Evolutionary conservation across 805 yeast species (phyloP).

Genomic region (Soucietia sequanensis): DNA sequence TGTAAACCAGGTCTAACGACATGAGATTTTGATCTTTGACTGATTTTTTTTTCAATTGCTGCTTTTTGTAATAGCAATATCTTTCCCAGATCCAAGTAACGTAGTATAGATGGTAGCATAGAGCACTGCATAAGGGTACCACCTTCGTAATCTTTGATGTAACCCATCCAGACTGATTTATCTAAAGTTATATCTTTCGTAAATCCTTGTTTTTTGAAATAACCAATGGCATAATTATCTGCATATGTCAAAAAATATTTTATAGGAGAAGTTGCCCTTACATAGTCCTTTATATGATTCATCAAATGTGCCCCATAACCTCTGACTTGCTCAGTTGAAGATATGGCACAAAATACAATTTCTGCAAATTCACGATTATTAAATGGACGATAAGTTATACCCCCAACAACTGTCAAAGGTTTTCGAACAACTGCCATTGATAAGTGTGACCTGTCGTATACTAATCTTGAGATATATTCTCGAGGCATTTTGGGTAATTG

Average conservation of each 20-base stretch:
- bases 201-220: constrained; percentile 97
- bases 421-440: constrained; percentile 95
- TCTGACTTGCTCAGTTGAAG: constrained; percentile 95
- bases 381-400: constrained; percentile 94
- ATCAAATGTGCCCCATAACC: constrained; percentile 98
- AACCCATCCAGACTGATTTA: constrained; percentile 93
- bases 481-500: constrained; percentile 99
- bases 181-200: constrained; percentile 91
- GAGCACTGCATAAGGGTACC: constrained; percentile 98
- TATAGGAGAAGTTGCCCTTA: constrained; percentile 80
- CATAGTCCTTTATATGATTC: constrained; percentile 97
- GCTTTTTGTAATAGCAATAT: constrained; percentile 87
- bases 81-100: constrained; percentile 87
- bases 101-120: constrained; percentile 76
- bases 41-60: constrained; percentile 81
- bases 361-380: constrained; percentile 91
- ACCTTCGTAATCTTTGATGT: constrained; percentile 98
- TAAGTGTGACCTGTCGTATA: constrained; percentile 89
- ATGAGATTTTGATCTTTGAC: constrained; percentile 75
- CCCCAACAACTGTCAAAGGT: constrained; percentile 95
- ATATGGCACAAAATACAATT: constrained; percentile 97
- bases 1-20: constrained; percentile 79
- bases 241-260: constrained; percentile 92
- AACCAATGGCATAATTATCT: constrained; percentile 98
- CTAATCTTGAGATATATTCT: constrained; percentile 91